Evolutionary conservation across 352 stramenopile species (phyloP).

Genomic region (Stramenopiles sp.): DNA sequence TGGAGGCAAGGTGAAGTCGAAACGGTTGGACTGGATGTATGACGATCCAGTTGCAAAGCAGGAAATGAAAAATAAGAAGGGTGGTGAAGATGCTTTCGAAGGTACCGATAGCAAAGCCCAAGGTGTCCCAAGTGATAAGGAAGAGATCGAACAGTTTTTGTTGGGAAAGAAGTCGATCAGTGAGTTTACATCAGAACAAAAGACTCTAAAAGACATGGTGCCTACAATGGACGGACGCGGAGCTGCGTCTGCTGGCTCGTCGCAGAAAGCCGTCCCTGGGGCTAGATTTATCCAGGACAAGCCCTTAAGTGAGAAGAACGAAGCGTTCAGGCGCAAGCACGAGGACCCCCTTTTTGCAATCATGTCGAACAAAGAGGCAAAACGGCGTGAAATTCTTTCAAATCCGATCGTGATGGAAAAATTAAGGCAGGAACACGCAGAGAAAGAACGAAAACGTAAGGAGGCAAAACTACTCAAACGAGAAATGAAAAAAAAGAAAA

Average conservation of each 20-base stretch:
- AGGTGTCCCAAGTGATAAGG: background rate
- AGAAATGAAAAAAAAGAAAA: background rate
- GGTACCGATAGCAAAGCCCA: background rate
- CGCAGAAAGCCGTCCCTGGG: background rate
- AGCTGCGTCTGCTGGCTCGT: background rate
- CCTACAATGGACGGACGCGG: background rate
- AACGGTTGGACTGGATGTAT: constrained; percentile 4
- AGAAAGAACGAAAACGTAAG: background rate
- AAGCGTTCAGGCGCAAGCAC: background rate
- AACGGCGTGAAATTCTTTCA: background rate
- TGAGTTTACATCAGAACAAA: background rate
- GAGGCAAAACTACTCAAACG: background rate
- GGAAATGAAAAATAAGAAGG: background rate
- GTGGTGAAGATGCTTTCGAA: background rate
- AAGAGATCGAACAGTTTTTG: background rate
- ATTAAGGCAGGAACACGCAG: background rate
- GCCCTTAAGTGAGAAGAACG: background rate
- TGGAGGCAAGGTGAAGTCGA: background rate
- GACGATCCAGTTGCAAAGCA: background rate
- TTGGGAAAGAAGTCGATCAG: background rate
- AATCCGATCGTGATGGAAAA: background rate
- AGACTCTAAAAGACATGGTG: background rate
- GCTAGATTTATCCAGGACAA: background rate
- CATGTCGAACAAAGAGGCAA: background rate
- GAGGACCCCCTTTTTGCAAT: constrained; percentile 9